These are phyloP conservation scores for Apiosordaria backusii DNA, from an alignment of 495 filamentous ascomycete genomes.

Conservation along the genomic window DNA sequence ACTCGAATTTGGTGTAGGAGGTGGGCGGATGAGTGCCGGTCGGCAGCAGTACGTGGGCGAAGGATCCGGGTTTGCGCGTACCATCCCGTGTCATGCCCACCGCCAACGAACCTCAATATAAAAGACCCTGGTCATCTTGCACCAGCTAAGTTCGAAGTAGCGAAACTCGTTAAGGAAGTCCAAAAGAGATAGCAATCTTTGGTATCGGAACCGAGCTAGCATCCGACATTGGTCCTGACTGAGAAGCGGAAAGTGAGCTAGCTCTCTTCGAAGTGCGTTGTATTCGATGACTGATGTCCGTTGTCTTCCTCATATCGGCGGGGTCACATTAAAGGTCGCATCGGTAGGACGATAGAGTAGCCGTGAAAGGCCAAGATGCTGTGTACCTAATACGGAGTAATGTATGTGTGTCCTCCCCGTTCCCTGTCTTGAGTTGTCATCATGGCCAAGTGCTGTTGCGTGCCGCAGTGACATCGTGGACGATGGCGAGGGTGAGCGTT, in stretches of 20 bases:
- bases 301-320: neutral
- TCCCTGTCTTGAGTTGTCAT: neutral
- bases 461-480: slow-evolving; percentile 5
- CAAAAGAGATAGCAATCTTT: neutral
- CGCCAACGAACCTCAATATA: neutral
- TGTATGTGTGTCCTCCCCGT: neutral
- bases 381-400: neutral
- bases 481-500: neutral
- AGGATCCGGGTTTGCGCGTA: slow-evolving; percentile 9
- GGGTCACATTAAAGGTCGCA: slow-evolving; percentile 1
- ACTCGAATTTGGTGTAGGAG: neutral
- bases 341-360: neutral
- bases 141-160: neutral
- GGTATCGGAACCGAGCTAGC: neutral
- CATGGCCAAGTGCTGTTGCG: neutral
- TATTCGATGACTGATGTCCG: neutral
- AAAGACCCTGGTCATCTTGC: slow-evolving; percentile 4
- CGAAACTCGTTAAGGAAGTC: slow-evolving; percentile 2
- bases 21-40: neutral
- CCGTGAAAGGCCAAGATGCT: too few species aligned
- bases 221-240: neutral
- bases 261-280: neutral
- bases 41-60: neutral
- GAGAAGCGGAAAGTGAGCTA: neutral
- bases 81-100: slow-evolving; percentile 3